A percentile compares a stretch with the other conserved stretches of the same genome.
Evolutionary conservation across 352 stramenopile genomes (phyloP).

Genomic region (Phytopythium chamaehyphon): DNA sequence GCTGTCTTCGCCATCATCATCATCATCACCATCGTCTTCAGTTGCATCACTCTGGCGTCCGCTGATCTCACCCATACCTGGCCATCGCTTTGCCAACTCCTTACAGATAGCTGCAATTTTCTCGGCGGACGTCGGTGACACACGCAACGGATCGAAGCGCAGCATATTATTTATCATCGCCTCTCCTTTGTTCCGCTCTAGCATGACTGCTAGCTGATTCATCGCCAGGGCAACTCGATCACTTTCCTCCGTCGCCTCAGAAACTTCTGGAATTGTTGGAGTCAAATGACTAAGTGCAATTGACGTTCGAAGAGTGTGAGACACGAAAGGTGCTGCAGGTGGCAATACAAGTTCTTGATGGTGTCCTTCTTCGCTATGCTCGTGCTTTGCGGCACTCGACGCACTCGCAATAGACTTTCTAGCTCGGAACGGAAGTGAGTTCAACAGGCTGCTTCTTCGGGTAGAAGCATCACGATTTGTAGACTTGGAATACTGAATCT

Average conservation of each 20-base stretch:
- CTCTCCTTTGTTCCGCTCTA: constrained; percentile 32
- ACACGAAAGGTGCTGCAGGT: background rate
- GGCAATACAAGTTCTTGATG: background rate
- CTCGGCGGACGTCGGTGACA: constrained; percentile 24
- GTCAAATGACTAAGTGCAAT: background rate
- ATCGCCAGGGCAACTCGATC: constrained; percentile 23
- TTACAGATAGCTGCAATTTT: constrained; percentile 39
- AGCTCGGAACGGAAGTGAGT: constrained; percentile 7
- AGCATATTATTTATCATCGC: constrained; percentile 54
- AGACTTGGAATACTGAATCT: constrained; percentile 6
- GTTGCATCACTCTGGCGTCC: background rate
- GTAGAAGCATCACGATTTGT: background rate
- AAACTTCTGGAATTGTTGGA: background rate
- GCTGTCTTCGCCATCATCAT: constrained; percentile 13
- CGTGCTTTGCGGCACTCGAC: too few species aligned
- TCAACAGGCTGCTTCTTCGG: constrained; percentile 12
- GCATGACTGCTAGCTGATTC: constrained; percentile 43
- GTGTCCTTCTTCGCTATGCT: background rate
- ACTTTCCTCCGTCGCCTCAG: background rate
- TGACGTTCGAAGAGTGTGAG: background rate
- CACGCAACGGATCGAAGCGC: constrained; percentile 47
- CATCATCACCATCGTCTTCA: constrained; percentile 19
- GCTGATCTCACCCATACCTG: background rate
- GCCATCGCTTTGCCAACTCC: constrained; percentile 17
- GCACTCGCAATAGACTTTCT: constrained; percentile 1